Conservation (phyloP, 163 green algal species). For the Chlamydomonas reinhardtii region DNA sequence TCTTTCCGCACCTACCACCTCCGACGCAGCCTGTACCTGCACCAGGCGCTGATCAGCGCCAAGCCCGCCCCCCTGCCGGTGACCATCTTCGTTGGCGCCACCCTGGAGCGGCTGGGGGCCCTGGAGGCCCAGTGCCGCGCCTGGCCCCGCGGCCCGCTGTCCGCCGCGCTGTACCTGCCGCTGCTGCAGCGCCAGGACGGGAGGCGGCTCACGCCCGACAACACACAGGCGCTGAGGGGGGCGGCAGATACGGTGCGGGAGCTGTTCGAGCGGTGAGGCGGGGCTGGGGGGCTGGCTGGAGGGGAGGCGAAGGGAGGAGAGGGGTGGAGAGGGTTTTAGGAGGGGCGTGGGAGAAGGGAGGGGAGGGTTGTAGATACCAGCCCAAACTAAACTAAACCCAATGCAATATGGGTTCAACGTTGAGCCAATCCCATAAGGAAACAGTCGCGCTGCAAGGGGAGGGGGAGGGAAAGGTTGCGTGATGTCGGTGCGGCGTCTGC, state of each 20-base stretch:
- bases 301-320: no score
- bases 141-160: conserved; percentile 57
- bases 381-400: no score
- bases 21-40: conserved; percentile 13
- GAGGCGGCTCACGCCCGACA: not conserved
- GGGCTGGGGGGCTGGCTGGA: not conserved
- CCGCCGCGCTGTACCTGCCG: conserved; percentile 62
- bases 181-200: conserved; percentile 36
- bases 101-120: conserved; percentile 54
- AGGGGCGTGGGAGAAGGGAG: no score
- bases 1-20: no score
- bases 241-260: not conserved
- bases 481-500: no score
- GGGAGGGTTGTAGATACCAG: no score
- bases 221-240: not conserved
- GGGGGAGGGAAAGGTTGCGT: no score
- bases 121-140: conserved; percentile 61
- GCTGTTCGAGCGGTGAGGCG: conserved; percentile 5
- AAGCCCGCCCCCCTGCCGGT: conserved; percentile 35
- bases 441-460: no score
- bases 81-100: conserved; percentile 60
- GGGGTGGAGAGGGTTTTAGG: no score
- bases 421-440: no score
- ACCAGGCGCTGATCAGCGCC: conserved; percentile 11
- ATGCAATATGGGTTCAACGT: no score